Conservation (phyloP, 108 stramenopile genomes). For the Cyclostephanos tholiformis region DNA sequence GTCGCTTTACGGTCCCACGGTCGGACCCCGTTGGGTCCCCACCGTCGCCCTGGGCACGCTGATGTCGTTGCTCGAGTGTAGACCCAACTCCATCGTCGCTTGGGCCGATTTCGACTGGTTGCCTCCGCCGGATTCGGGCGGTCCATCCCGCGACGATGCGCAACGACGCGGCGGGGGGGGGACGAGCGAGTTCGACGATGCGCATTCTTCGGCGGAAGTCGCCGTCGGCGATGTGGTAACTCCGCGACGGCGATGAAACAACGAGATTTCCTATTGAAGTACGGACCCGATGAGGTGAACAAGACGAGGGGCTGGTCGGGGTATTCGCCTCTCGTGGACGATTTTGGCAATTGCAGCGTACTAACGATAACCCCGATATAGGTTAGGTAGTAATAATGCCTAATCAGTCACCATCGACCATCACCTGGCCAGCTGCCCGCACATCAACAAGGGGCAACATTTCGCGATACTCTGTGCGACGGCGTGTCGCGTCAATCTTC, state of each 20-base stretch:
- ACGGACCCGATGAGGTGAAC: slow-evolving; percentile 63
- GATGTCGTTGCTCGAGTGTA: slow-evolving; percentile 49
- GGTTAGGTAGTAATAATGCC: background rate
- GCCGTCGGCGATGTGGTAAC: slow-evolving; percentile 76
- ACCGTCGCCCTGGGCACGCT: slow-evolving; percentile 73
- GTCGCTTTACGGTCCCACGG: slow-evolving; percentile 18
- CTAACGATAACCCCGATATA: slow-evolving; percentile 51
- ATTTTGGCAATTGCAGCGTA: slow-evolving; percentile 84
- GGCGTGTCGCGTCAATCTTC: background rate
- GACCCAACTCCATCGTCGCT: slow-evolving; percentile 64
- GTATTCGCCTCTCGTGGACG: slow-evolving; percentile 76
- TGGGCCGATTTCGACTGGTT: slow-evolving; percentile 86
- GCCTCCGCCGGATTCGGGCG: slow-evolving; percentile 40
- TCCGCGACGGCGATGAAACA: slow-evolving; percentile 63
- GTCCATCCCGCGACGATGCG: background rate
- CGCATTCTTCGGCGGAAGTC: slow-evolving; percentile 30
- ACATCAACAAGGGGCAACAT: too few species aligned
- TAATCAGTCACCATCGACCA: background rate
- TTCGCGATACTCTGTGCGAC: too few species aligned
- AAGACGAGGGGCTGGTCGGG: slow-evolving; percentile 82
- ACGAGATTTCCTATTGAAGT: slow-evolving; percentile 61
- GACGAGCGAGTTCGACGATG: too few species aligned
- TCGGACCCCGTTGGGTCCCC: slow-evolving; percentile 69
- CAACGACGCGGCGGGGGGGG: too few species aligned
- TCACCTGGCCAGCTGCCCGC: background rate